Evolutionary conservation across 2,329 filamentous ascomycete genomes (phyloP).

Genomic region (Cladosporium austrohemisphaericum): DNA sequence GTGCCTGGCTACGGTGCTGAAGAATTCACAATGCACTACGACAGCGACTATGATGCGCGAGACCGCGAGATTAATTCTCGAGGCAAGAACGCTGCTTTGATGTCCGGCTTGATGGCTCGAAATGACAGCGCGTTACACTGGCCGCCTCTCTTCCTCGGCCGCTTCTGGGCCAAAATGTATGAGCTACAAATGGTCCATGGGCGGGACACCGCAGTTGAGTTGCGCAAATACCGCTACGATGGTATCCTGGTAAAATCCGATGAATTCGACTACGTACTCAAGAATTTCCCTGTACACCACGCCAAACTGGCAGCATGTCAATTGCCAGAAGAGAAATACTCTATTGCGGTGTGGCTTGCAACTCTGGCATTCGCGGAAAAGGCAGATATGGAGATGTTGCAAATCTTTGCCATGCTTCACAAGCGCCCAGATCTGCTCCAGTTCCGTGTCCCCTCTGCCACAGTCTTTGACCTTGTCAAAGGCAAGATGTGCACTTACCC

Average conservation of each 20-base stretch:
- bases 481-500: background rate
- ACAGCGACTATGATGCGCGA: constrained; percentile 25
- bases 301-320: background rate
- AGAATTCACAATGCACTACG: constrained; percentile 20
- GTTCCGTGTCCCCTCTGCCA: constrained; percentile 34
- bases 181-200: too few species aligned
- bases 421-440: constrained; percentile 38
- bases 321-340: constrained; percentile 1
- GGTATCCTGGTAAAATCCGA: background rate
- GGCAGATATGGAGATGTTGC: constrained; percentile 41
- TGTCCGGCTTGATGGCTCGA: constrained; percentile 11
- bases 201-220: too few species aligned
- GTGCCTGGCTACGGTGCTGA: constrained; percentile 34
- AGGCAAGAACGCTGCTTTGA: constrained; percentile 7
- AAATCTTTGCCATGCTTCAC: constrained; percentile 38
- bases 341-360: constrained; percentile 28
- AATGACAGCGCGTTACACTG: background rate
- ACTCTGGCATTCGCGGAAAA: constrained; percentile 41
- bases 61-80: constrained; percentile 12
- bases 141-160: too few species aligned
- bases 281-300: background rate
- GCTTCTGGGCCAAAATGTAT: too few species aligned
- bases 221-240: background rate
- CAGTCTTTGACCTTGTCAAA: background rate
- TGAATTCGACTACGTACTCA: background rate